Evolutionary conservation across 2,329 filamentous ascomycete species (phyloP).

Genomic region (Fusarium sp.): DNA sequence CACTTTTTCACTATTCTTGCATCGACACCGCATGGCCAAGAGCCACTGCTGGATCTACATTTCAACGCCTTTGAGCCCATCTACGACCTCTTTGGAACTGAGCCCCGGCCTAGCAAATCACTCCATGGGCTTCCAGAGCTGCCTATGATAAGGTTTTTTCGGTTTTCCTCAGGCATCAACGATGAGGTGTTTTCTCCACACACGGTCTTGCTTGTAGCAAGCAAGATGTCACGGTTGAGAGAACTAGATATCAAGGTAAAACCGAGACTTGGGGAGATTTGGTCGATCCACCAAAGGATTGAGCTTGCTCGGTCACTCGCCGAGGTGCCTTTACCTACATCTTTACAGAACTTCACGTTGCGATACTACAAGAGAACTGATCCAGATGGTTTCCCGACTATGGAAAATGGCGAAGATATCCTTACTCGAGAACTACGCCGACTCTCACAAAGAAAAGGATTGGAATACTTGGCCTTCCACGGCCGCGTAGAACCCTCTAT

Average conservation of each 20-base stretch:
- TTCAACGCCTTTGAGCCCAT: background rate
- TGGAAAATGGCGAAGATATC: background rate
- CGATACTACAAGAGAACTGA: background rate
- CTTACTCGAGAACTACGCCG: background rate
- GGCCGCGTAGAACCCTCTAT: conserved; percentile 4
- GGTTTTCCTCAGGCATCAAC: rapidly evolving
- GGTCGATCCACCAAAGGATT: background rate
- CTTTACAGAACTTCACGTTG: background rate
- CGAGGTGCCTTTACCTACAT: background rate
- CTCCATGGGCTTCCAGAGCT: conserved; percentile 3
- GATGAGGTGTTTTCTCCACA: background rate
- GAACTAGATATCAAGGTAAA: background rate
- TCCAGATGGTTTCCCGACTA: background rate
- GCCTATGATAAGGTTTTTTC: background rate
- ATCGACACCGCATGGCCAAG: background rate
- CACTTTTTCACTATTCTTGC: background rate
- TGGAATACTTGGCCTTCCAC: background rate
- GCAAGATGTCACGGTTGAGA: conserved; percentile 11
- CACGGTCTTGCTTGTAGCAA: background rate
- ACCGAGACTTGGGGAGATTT: too few species aligned
- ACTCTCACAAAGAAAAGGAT: background rate
- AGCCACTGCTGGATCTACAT: background rate
- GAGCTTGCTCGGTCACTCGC: background rate
- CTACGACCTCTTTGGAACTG: too few species aligned
- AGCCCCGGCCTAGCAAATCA: too few species aligned